Percentiles rank a stretch among this genome's conserved stretches.
phyloP scores from a whole-genome alignment of 768 basidiomycete genomes.

The Glaciozyma antarctica region DNA sequence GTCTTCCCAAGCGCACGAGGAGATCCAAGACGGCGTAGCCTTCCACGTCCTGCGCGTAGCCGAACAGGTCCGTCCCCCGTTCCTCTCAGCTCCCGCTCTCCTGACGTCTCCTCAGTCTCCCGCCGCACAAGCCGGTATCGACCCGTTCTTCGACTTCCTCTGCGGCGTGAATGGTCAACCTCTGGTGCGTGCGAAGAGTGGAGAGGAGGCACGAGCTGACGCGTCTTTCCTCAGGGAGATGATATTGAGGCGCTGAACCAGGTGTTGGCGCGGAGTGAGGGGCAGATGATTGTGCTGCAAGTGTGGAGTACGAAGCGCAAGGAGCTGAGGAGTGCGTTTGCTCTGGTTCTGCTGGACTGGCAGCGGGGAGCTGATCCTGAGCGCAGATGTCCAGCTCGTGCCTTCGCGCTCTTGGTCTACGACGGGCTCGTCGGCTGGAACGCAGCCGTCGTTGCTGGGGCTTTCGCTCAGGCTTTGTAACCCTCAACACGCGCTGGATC shows the following conservation, averaged over 20 bases:
- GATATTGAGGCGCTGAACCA: constrained; percentile 28
- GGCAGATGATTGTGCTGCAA: constrained; percentile 25
- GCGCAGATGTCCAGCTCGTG: constrained; percentile 64
- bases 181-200: constrained; percentile 15
- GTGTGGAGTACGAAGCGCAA: constrained; percentile 35
- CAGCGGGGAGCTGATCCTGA: background rate
- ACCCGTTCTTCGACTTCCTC: constrained; percentile 94
- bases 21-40: constrained; percentile 4
- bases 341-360: too few relatives aligned
- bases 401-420: constrained; percentile 72
- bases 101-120: constrained; percentile 42
- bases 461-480: constrained; percentile 88
- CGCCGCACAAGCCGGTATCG: constrained; percentile 70
- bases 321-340: constrained; percentile 29
- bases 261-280: constrained; percentile 23
- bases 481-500: constrained; percentile 72
- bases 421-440: constrained; percentile 39
- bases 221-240: constrained; percentile 20
- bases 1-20: background rate
- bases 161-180: constrained; percentile 72
- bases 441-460: constrained; percentile 82
- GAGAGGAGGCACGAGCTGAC: background rate
- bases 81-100: background rate
- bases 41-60: constrained; percentile 17
- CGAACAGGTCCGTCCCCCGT: constrained; percentile 1